Evolutionary conservation across 331 rosid genomes (phyloP), one percentile per base, ranked within the genome.

Genomic region (Rhamnella rubrinervis): DNA sequence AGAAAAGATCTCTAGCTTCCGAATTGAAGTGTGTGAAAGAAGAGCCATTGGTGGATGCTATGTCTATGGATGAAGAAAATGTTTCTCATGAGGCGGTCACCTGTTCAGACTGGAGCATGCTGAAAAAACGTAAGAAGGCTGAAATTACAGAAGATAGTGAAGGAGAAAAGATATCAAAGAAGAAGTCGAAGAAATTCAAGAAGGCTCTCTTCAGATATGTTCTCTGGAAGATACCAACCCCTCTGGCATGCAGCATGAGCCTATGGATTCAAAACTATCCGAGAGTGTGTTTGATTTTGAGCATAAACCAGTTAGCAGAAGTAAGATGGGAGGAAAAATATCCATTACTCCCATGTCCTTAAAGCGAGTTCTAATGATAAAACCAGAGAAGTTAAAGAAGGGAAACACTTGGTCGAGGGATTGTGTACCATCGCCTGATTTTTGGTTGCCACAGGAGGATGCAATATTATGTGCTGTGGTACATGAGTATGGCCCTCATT

Each of bases 371-470:
- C 66, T 89, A 63, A 75, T 59, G 77, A 91, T 95, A 78, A 95
- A 91, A 77, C 87, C 98, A 25, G 98, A 91, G 85, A 95, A 85
- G 79, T 58, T 89, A 63, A 95, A 87, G 83, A 91, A 89, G 81
- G 88, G 88, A 26, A 93, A 78, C 73, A 71, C 82, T 75, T 91
- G 97, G 98, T 84, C 91, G 41, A 87, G 85, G 81, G 98, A 95
- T 72, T 91, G 92, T 80, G 80, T 89, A 80, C 98, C 97, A 25
- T 66, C 89, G 35, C 91, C 98, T 57, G 97, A 95, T 85, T 61
- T 75, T 78, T 95, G 98, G 98, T 77, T 85, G 68, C 81, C 98
- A 23, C 95, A 85, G 77, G 98, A 95, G 81, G 98, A 95, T 80
- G 93, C 96, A 65, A 74, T 91, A 80, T 79, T 95, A 76, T 95